Base-by-base conservation (phyloP, 2,329 filamentous ascomycete species). In the Alternaria sp. region DNA sequence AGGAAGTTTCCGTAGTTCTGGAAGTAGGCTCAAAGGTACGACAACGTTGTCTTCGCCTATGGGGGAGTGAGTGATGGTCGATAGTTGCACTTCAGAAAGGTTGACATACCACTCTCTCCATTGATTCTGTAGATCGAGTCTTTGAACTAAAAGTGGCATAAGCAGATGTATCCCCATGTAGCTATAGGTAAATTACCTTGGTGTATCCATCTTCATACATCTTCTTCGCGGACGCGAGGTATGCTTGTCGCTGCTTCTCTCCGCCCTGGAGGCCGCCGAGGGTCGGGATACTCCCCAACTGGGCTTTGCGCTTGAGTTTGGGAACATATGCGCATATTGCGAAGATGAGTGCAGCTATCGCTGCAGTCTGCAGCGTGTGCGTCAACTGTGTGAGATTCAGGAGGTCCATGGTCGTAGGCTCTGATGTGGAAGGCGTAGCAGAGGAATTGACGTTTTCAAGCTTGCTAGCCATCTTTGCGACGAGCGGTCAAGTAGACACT, bases 1-100 rank as follows among this genome's bases (percentile, higher is more conserved):
- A 0, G 74, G 67, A 14, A 78, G 63, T 40, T 68, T 76, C 43
- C 73, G 63, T 22, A 79, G 49, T 49, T 79, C 78, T 5, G 72
- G 73, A 14, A 78, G 57, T 25, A 78, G 69, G 25, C 54, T 66
- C n/a, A 54, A 44, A 43, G 70, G 68, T 20, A 79, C 51, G 4
- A 79, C 65, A 7, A 79, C 57, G 6, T 45, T 70, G 27, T 71
- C 64, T 34, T 69, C 62, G 36, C 65, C 72, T 72, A 38, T 4
- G 20, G 12, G 55, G n/a, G 5, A 14, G 36, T 72, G n/a, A 72
- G 66, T 22, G 12, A 27, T 8, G 22, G 16, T n/a, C 9, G 9
- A 32, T n/a, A 27, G 16, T 10, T 40, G 34, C 38, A 52, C 2
- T 34, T 30, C 3, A 12, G 25, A 20, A 10, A 10, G 25, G 34